Base-by-base conservation (phyloP, 352 stramenopile genomes). In the Phytophthora hibernalis region DNA sequence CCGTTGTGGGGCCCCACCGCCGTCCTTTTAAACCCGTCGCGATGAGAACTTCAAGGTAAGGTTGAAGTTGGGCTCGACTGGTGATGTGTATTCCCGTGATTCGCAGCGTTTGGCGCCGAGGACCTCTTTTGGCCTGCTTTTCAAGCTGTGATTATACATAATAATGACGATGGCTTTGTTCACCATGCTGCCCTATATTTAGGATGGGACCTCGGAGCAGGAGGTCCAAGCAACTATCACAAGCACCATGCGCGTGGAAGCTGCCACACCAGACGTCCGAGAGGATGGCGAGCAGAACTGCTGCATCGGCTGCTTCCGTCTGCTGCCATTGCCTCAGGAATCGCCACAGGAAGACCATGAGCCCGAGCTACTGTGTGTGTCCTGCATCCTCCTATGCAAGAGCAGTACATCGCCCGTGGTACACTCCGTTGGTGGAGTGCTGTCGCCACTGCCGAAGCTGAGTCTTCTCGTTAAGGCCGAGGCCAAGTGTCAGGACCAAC, bases 391-490 rank as follows among this genome's bases (percentile, higher is more conserved):
- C 10, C 35, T 13, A 9, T 47, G 52, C 16, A 61, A 69, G 8
- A 52, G 15, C 54, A 28, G 64, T 5, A 40, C 55, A 16, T 38
- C 56, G 1, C 13, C 22, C 5, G 47, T 31, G 33, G 40, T 31
- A 51, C 42, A 47, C 16, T 31, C 30, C 15, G 22, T 54, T 28
- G 30, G 31, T 53, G 22, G 43, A 48, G 44, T 38, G 28, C 43
- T 71, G 24, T 80, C 72, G 16, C 54, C 78, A 5, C 48, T 88
- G 47, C 70, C 82, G 2, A 89, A 84, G 40, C 61, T 89, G 20
- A 82, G 68, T 49, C 48, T 76, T 13, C 70, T 91, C 5, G 71
- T 87, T 44, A 81, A 85, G 52, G 80, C 73, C 2, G 78, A 91
- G 45, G 79, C 76, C 22, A 82, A 83, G 58, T 87, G 80, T 40